A percentile compares a stretch with the other conserved stretches of the same genome.
Evolutionary conservation across 176 grass and related monocot genomes (phyloP).

Genomic region (Triticum monococcum): DNA sequence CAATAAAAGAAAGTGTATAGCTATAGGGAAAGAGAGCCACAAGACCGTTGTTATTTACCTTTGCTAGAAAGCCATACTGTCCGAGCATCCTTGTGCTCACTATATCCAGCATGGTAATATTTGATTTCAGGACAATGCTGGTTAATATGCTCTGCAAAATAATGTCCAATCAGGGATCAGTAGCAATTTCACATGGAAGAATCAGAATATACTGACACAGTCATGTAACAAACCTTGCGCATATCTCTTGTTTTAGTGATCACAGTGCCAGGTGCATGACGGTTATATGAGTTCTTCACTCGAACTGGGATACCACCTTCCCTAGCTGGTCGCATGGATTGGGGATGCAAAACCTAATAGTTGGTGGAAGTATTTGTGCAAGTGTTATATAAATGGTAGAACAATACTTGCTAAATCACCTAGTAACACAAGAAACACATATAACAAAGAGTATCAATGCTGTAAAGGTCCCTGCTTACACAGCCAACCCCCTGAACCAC

Average conservation of each 20-base stretch:
- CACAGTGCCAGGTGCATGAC: constrained; percentile 84
- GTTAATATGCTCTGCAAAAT: constrained; percentile 76
- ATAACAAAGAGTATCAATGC: background rate
- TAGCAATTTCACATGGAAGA: constrained; percentile 8
- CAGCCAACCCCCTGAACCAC: background rate
- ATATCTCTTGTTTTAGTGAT: constrained; percentile 94
- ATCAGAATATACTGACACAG: constrained; percentile 15
- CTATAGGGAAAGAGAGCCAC: background rate
- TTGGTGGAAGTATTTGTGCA: background rate
- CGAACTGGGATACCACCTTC: constrained; percentile 88
- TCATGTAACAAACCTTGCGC: constrained; percentile 63
- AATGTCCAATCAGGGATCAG: constrained; percentile 10
- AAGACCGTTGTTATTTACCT: constrained; percentile 38
- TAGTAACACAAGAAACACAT: background rate
- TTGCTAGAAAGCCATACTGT: constrained; percentile 92
- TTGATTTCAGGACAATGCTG: constrained; percentile 96
- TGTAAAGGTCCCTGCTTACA: background rate
- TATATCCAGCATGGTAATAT: constrained; percentile 97
- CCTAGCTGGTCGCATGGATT: constrained; percentile 93
- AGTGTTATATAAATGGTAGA: background rate
- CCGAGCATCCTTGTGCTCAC: constrained; percentile 96
- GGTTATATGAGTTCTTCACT: constrained; percentile 97
- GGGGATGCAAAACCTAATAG: constrained; percentile 88
- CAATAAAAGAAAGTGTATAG: background rate
- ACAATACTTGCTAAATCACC: background rate